phyloP scores from a whole-genome alignment of 1,284 basidiomycete species.

The Apiotrichum akiyoshidainum region DNA sequence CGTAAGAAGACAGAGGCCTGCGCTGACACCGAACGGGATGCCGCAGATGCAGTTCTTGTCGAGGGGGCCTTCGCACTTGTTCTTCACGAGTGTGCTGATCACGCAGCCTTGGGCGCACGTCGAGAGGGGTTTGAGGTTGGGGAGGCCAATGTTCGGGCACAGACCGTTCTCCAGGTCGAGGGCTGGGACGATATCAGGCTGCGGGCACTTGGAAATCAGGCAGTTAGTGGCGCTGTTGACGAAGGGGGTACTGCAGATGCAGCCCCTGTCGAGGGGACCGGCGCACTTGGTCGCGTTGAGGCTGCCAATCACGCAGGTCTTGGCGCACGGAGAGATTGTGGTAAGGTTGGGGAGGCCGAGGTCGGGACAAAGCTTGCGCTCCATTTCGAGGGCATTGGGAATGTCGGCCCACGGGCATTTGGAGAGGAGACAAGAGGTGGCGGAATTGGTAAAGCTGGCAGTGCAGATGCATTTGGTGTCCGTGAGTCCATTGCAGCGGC shows the following conservation, averaged over 20 bases:
- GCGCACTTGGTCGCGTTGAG: constrained; percentile 1
- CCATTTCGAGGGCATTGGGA: not conserved
- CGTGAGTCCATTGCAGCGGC: not conserved
- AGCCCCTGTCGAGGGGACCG: constrained; percentile 12
- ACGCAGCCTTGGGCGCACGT: constrained; percentile 2
- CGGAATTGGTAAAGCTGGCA: constrained; percentile 5
- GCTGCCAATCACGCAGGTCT: constrained; percentile 1
- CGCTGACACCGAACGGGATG: not conserved
- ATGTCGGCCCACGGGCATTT: not conserved
- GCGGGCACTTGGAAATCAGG: no score
- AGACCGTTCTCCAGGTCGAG: constrained; percentile 2
- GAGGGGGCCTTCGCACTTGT: constrained; percentile 8
- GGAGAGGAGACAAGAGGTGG: not conserved
- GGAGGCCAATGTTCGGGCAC: constrained; percentile 8
- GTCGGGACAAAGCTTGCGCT: constrained; percentile 6
- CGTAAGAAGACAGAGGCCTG: not conserved
- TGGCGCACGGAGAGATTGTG: not conserved
- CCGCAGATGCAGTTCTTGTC: constrained; percentile 13
- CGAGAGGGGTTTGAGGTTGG: constrained; percentile 3
- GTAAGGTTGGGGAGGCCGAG: constrained; percentile 10
- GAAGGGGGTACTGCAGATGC: constrained; percentile 9
- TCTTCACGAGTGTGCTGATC: not conserved
- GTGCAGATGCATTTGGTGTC: constrained; percentile 6
- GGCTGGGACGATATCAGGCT: not conserved
- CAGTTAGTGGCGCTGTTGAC: no score